phyloP scores from a whole-genome alignment of 768 basidiomycete genomes.

The Boletus pseudopeckii region DNA sequence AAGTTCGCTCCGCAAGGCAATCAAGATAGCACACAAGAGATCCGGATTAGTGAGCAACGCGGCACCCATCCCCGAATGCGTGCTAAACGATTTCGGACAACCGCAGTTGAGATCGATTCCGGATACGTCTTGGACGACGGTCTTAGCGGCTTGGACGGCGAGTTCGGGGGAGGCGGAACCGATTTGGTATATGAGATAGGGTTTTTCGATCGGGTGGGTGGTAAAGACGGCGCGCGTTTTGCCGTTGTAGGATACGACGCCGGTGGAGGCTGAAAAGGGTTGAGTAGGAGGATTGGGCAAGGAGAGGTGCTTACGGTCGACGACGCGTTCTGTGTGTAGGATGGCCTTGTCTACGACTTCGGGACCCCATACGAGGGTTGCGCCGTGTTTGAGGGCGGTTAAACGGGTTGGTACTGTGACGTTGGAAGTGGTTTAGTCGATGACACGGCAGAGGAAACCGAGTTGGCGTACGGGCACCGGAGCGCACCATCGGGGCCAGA shows the following conservation, averaged over 20 bases:
- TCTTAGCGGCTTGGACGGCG: slow-evolving; percentile 88
- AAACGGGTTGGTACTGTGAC: slow-evolving; percentile 76
- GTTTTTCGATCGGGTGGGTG: slow-evolving; percentile 92
- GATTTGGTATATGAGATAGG: slow-evolving; percentile 93
- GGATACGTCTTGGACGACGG: slow-evolving; percentile 82
- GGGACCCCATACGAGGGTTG: slow-evolving; percentile 93
- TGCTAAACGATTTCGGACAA: slow-evolving; percentile 95
- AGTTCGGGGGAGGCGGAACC: slow-evolving; percentile 87
- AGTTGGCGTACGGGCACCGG: slow-evolving; percentile 70
- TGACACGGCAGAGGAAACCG: background rate
- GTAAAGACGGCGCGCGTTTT: slow-evolving; percentile 84
- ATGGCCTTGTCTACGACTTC: slow-evolving; percentile 97
- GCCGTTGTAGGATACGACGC: slow-evolving; percentile 84
- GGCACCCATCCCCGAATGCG: slow-evolving; percentile 93
- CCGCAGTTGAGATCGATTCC: slow-evolving; percentile 98
- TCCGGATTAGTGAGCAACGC: slow-evolving; percentile 91
- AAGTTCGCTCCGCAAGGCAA: slow-evolving; percentile 67
- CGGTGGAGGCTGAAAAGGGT: slow-evolving; percentile 62
- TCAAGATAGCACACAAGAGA: slow-evolving; percentile 83
- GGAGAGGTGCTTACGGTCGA: slow-evolving; percentile 67
- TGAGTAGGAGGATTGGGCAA: background rate
- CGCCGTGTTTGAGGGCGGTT: slow-evolving; percentile 88
- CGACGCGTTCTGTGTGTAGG: slow-evolving; percentile 73
- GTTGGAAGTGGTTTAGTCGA: slow-evolving; percentile 12
- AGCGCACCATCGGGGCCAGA: slow-evolving; percentile 98